These are phyloP conservation scores for Nitzschia sp. DNA, from an alignment of 108 stramenopile genomes.

Conservation along the genomic window DNA sequence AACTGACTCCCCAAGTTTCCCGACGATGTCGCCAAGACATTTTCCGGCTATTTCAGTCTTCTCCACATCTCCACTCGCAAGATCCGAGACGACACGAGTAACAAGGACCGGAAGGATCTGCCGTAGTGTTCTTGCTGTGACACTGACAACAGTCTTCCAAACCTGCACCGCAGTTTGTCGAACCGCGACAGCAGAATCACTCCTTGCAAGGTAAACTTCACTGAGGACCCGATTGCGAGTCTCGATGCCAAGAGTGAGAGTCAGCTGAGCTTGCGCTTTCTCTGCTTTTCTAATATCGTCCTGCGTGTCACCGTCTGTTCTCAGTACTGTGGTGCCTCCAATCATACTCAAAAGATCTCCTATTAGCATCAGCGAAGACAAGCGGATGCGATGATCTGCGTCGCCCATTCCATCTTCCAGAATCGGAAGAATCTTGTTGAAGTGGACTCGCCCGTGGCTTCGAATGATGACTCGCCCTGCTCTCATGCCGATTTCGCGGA, in stretches of 20 bases:
- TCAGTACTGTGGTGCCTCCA: slow-evolving; percentile 88
- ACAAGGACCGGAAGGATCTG: slow-evolving; percentile 94
- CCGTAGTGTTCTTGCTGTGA: slow-evolving; percentile 91
- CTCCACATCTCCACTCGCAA: slow-evolving; percentile 87
- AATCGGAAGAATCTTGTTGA: slow-evolving; percentile 92
- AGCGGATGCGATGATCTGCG: slow-evolving; percentile 93
- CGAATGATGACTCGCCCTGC: slow-evolving; percentile 95
- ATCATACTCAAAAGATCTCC: slow-evolving; percentile 95
- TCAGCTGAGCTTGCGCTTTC: slow-evolving; percentile 84
- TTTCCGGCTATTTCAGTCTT: slow-evolving; percentile 93
- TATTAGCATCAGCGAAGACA: slow-evolving; percentile 92
- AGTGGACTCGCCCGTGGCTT: slow-evolving; percentile 89
- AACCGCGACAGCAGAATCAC: slow-evolving; percentile 88
- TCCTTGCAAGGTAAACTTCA: slow-evolving; percentile 91
- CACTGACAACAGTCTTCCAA: slow-evolving; percentile 98
- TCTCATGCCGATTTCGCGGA: slow-evolving; percentile 94
- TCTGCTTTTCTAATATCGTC: slow-evolving; percentile 89
- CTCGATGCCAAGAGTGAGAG: slow-evolving; percentile 80
- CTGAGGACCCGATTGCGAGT: slow-evolving; percentile 87
- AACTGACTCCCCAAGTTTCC: slow-evolving; percentile 96
- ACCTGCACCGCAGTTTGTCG: slow-evolving; percentile 94
- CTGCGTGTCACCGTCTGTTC: slow-evolving; percentile 86
- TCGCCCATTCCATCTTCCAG: slow-evolving; percentile 91
- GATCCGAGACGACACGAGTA: slow-evolving; percentile 76
- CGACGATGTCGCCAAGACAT: slow-evolving; percentile 96